A percentile compares a stretch with the other conserved stretches of the same genome.
Evolutionary conservation across 768 basidiomycete species (phyloP).

Genomic region (Strobilomyces confusus): DNA sequence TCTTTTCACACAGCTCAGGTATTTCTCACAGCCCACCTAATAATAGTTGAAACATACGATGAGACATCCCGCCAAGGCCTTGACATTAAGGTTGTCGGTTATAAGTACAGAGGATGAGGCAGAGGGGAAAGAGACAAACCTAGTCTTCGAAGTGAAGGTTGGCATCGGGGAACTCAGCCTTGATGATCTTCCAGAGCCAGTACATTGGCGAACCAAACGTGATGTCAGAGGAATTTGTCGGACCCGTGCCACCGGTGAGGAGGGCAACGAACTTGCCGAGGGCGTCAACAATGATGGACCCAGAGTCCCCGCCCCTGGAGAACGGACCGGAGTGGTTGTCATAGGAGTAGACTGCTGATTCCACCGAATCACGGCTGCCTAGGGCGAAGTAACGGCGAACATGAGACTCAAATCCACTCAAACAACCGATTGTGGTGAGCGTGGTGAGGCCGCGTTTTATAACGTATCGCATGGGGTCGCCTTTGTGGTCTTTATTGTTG

Average conservation of each 20-base stretch:
- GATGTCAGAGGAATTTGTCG: not conserved
- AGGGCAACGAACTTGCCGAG: not conserved
- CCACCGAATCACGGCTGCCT: not conserved
- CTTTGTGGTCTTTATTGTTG: not conserved
- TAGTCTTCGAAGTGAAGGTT: too few species aligned
- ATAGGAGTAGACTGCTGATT: not conserved
- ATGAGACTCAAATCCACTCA: not conserved
- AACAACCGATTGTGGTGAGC: not conserved
- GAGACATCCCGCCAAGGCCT: too few species aligned
- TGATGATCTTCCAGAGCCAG: not conserved
- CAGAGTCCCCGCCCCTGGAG: not conserved
- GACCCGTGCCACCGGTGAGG: not conserved
- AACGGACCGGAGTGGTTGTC: not conserved
- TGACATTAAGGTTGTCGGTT: too few species aligned
- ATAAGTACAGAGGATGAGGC: too few species aligned
- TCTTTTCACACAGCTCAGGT: too few species aligned
- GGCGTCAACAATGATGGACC: not conserved
- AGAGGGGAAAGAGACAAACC: too few species aligned
- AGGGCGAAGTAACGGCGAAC: not conserved
- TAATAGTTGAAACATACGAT: too few species aligned
- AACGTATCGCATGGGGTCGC: not conserved
- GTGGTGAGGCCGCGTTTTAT: not conserved
- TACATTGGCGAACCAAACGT: not conserved
- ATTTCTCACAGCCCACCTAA: too few species aligned
- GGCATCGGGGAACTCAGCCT: too few species aligned